phyloP scores from a whole-genome alignment of 106 monocot genomes.

The Apostasia ramifera region DNA sequence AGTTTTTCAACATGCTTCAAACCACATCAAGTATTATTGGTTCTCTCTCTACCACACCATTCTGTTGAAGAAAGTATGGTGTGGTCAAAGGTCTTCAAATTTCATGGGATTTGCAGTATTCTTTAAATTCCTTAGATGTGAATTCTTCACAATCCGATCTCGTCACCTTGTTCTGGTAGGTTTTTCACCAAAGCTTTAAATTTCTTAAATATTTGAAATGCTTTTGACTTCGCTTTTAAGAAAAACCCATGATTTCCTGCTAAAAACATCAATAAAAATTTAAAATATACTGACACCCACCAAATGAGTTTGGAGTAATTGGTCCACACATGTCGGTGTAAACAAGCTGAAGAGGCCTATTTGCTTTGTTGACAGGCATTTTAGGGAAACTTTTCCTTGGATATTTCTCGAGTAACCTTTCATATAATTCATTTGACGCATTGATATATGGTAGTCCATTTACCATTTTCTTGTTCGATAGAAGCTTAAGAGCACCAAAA shows the following conservation, averaged over 20 bases:
- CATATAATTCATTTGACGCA: not conserved
- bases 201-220: not conserved
- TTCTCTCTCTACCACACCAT: too few species aligned
- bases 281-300: not conserved
- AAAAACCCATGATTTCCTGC: not conserved
- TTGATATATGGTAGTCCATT: conserved; percentile 1
- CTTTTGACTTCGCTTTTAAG: not conserved
- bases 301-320: conserved; percentile 1
- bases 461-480: conserved; percentile 10
- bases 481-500: conserved; percentile 3
- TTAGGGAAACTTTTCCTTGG: not conserved
- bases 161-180: not conserved
- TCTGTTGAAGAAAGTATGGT: too few species aligned
- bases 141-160: not conserved
- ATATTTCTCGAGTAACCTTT: not conserved
- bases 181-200: not conserved
- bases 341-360: not conserved
- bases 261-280: conserved; percentile 7
- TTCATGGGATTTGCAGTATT: not conserved
- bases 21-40: too few species aligned
- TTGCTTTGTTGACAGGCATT: not conserved
- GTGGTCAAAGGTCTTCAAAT: not conserved
- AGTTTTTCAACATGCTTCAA: too few species aligned
- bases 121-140: not conserved
- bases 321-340: not conserved